A percentile compares a stretch with the other conserved stretches of the same genome.
These are phyloP conservation scores for Aschersonia sp. DNA, from an alignment of 2,329 filamentous ascomycete species.

Conservation along the genomic window DNA sequence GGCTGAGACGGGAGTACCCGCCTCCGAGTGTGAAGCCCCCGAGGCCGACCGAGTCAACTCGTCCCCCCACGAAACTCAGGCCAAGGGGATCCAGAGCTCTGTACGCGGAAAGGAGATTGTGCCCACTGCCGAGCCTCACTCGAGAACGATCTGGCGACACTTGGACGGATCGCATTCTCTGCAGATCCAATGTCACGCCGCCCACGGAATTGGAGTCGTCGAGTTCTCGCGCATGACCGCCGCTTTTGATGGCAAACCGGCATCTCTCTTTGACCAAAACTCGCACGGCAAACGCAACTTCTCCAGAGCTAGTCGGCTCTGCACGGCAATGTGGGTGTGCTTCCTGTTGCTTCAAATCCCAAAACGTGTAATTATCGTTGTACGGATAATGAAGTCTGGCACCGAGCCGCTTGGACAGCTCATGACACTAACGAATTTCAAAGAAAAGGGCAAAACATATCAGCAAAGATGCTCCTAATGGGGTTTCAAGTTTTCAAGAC, in stretches of 20 bases:
- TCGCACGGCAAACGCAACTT: neutral
- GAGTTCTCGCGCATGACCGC: neutral
- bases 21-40: slow-evolving; percentile 20
- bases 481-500: no score
- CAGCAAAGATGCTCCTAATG: no score
- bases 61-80: slow-evolving; percentile 23
- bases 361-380: neutral
- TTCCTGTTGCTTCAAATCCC: neutral
- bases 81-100: slow-evolving; percentile 18
- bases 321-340: neutral
- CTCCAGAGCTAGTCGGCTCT: neutral
- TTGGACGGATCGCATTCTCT: slow-evolving; percentile 17
- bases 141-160: slow-evolving; percentile 16
- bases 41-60: slow-evolving; percentile 21
- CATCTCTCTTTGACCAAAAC: neutral
- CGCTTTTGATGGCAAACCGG: neutral
- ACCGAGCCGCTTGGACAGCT: neutral
- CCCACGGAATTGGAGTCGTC: slow-evolving; percentile 18
- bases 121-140: slow-evolving; percentile 24
- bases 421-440: neutral
- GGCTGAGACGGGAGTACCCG: slow-evolving; percentile 26
- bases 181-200: slow-evolving; percentile 24
- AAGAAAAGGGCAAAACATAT: no score
- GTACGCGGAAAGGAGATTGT: slow-evolving; percentile 27
- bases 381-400: neutral